Evolutionary conservation across 139 green algal genomes (phyloP).

Genomic region (Trebouxia sp.): DNA sequence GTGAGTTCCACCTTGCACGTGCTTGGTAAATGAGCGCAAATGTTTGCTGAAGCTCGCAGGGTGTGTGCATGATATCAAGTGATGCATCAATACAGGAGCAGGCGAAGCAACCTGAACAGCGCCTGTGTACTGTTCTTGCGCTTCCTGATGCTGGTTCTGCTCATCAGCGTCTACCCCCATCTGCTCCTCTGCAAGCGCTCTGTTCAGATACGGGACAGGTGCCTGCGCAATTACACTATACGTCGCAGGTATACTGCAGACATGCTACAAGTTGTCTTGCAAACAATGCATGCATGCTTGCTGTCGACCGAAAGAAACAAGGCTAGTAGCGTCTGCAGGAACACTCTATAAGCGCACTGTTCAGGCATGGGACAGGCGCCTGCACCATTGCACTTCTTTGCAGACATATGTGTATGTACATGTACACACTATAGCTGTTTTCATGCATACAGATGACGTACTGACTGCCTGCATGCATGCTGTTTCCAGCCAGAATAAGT

Average conservation of each 20-base stretch:
- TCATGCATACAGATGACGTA: neutral
- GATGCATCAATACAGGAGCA: neutral
- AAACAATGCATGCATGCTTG: too few species aligned
- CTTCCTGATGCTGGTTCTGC: neutral
- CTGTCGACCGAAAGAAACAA: too few species aligned
- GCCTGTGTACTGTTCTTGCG: conserved; percentile 4
- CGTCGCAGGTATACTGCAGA: too few species aligned
- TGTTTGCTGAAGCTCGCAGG: neutral
- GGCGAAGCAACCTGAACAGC: conserved; percentile 11
- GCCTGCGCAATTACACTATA: neutral
- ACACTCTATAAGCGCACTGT: conserved; percentile 27
- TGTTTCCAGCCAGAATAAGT: neutral
- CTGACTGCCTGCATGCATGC: neutral
- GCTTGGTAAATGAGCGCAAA: too few species aligned
- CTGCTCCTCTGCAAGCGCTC: conserved; percentile 33
- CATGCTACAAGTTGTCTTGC: too few species aligned
- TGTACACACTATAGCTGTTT: neutral
- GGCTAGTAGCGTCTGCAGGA: too few species aligned
- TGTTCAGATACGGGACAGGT: conserved; percentile 29
- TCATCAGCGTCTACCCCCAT: conserved; percentile 31
- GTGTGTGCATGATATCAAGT: neutral
- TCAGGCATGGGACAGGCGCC: conserved; percentile 19
- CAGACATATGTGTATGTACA: too few species aligned
- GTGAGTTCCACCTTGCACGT: too few species aligned
- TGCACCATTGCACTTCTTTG: too few species aligned